phyloP scores from a whole-genome alignment of 2,329 filamentous ascomycete genomes.

The Daldinia sp. region DNA sequence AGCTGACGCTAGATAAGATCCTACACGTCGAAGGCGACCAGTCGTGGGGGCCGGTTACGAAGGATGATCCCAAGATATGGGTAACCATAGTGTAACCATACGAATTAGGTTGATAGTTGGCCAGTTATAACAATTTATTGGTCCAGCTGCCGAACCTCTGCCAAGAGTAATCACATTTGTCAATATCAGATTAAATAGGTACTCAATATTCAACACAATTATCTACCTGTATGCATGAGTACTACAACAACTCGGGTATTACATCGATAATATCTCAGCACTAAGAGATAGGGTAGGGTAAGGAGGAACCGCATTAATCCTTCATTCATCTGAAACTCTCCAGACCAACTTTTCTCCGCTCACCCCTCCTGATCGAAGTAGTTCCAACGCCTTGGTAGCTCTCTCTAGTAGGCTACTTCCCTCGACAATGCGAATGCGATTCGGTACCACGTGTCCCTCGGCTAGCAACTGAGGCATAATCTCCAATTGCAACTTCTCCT shows the following conservation, averaged over 20 bases:
- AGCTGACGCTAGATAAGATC: constrained; percentile 39
- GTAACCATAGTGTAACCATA: constrained; percentile 25
- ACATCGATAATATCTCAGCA: not conserved
- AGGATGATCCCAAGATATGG: constrained; percentile 29
- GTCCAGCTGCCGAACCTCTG: not conserved
- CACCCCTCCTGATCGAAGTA: constrained; percentile 53
- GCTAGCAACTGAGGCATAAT: constrained; percentile 64
- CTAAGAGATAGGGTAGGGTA: not conserved
- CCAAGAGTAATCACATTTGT: not conserved
- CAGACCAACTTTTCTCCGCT: constrained; percentile 59
- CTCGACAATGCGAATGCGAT: constrained; percentile 58
- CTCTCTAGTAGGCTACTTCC: constrained; percentile 55
- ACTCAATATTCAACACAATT: not conserved
- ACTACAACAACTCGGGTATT: not conserved
- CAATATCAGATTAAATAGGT: not conserved
- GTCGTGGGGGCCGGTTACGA: constrained; percentile 31
- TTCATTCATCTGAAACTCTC: constrained; percentile 48
- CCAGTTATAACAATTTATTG: not conserved
- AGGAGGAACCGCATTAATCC: not conserved
- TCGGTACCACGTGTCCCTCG: constrained; percentile 56
- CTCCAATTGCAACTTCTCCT: constrained; percentile 64
- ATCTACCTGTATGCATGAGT: not conserved
- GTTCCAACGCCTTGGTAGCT: constrained; percentile 55
- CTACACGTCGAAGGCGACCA: constrained; percentile 29
- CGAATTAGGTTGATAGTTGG: not conserved